Evolutionary conservation across 768 basidiomycete genomes (phyloP).

Genomic region (Glaciozyma martinii): DNA sequence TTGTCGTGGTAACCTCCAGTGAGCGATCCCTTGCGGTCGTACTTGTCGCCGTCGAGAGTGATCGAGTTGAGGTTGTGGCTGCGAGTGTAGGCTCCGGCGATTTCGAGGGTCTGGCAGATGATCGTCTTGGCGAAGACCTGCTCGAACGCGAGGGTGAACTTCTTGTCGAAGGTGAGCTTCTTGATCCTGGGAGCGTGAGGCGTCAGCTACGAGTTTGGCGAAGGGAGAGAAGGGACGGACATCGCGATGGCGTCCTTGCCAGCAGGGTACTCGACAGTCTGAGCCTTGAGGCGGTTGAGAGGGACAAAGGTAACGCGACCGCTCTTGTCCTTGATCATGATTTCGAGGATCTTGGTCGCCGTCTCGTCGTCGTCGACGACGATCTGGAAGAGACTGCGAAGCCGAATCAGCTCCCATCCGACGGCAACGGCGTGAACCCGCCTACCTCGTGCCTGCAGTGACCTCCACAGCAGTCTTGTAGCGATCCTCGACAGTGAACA

Average conservation of each 20-base stretch:
- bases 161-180: slow-evolving; percentile 66
- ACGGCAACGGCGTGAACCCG: not conserved
- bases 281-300: slow-evolving; percentile 82
- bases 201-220: not conserved
- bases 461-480: slow-evolving; percentile 89
- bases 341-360: slow-evolving; percentile 77
- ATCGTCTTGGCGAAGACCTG: slow-evolving; percentile 98
- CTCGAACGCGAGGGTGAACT: slow-evolving; percentile 73
- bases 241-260: slow-evolving; percentile 45
- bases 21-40: slow-evolving; percentile 88
- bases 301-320: slow-evolving; percentile 99
- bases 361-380: slow-evolving; percentile 96
- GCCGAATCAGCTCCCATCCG: too few species aligned
- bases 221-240: slow-evolving; percentile 45
- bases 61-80: slow-evolving; percentile 93
- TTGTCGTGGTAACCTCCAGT: slow-evolving; percentile 96
- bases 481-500: slow-evolving; percentile 83
- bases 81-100: slow-evolving; percentile 88
- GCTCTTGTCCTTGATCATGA: slow-evolving; percentile 86
- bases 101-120: slow-evolving; percentile 83
- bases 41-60: slow-evolving; percentile 94
- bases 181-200: slow-evolving; percentile 44
- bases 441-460: slow-evolving; percentile 87
- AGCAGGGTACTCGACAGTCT: slow-evolving; percentile 51
- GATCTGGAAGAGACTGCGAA: slow-evolving; percentile 77